Evolutionary conservation across 2,329 filamentous ascomycete species (phyloP), one percentile per base, ranked within the genome.

Genomic region (Achaetomium macrosporum): DNA sequence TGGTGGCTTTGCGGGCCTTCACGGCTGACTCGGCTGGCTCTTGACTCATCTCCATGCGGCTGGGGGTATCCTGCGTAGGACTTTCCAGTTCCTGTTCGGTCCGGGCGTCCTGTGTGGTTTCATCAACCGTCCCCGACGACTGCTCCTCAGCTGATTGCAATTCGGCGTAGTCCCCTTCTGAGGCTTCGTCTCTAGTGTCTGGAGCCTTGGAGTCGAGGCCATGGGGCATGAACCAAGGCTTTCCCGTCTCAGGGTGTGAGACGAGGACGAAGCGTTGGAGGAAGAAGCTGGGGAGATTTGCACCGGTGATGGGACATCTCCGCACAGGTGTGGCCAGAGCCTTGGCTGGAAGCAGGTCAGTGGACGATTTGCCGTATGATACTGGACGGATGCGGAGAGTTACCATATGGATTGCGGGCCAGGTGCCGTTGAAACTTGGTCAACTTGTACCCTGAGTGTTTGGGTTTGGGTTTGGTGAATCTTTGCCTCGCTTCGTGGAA

Each of bases 321-420:
- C 87, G 81, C 19, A 84, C 52, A 0, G 82, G 80, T 0, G 78
- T 78, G 30, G 79, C 78, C 19, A 90, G 75, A 7, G 82, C 79
- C 42, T 75, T 75, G 3, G 85, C 85, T 87, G 50, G 15, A 40
- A 10, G 9, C 12, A 1, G 4, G 52, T 54, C 25, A 54, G 41
- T 39, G 10, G 40, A 13, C 12, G 36, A 16, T 11, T 6, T 31
- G 11, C 13, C 13, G 12, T 1, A 4, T 19, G 10, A 19, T 10
- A 20, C 37, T 33, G 8, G 7, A 35, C 20, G 17, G 12, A 42
- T n/a, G 13, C 13, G 41, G 19, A 19, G 16, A 2, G n/a, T 30
- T 70, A 86, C 84, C 86, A 59, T 80, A 89, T 2, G 83, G 74
- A 58, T 87, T 90, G 36, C 74, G 73, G 30, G 70, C 71, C 1